These are phyloP conservation scores for Eutrema heterophyllum DNA, from an alignment of 345 rosid genomes.

Conservation along the genomic window DNA sequence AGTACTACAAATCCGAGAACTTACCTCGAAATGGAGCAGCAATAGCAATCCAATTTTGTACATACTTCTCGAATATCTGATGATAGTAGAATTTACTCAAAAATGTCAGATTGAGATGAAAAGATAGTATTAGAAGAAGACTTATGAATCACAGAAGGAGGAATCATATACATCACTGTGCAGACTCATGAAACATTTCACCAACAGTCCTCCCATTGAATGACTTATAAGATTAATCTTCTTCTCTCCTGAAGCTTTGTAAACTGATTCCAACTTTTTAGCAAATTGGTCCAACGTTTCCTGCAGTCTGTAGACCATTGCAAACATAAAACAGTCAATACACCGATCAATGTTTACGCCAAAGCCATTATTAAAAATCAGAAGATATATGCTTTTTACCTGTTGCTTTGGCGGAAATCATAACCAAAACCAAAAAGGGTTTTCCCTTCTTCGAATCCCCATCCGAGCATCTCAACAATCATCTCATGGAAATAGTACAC, in stretches of 20 bases:
- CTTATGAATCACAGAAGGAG: not conserved
- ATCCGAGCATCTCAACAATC: conserved; percentile 84
- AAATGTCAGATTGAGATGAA: not conserved
- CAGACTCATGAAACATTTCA: conserved; percentile 91
- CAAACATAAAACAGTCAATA: conserved; percentile 14
- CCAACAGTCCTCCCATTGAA: conserved; percentile 94
- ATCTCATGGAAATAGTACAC: conserved; percentile 91
- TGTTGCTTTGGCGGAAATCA: conserved; percentile 96
- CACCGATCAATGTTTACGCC: not conserved
- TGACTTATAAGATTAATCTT: conserved; percentile 84
- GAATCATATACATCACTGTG: conserved; percentile 57
- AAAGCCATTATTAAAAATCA: not conserved
- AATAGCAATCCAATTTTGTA: conserved; percentile 92
- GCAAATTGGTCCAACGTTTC: conserved; percentile 72
- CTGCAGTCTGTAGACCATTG: conserved; percentile 44
- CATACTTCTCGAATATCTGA: conserved; percentile 86
- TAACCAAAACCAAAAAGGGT: conserved; percentile 94
- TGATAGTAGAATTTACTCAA: not conserved
- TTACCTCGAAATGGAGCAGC: conserved; percentile 86
- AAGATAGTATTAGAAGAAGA: not conserved
- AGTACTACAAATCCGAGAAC: not conserved
- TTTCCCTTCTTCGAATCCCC: conserved; percentile 97
- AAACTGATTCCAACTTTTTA: conserved; percentile 56
- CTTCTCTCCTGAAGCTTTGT: conserved; percentile 80
- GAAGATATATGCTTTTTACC: conserved; percentile 39